A percentile compares a stretch with the other conserved stretches of the same genome.
Conservation (phyloP, 129 eudicot species). For the Chrysanthemum makinoi region DNA sequence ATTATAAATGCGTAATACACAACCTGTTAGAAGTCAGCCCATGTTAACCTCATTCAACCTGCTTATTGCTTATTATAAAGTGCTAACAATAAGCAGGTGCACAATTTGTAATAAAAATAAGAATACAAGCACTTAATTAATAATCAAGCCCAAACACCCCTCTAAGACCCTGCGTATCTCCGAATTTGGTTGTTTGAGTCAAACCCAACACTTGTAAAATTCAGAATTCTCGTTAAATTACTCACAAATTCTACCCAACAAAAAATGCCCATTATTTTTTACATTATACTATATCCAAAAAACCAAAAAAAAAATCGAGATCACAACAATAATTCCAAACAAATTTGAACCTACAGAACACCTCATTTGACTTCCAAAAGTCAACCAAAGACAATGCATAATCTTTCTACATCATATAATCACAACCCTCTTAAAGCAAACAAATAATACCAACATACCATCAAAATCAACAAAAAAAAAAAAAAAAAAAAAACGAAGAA, state of each 20-base stretch:
- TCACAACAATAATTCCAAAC: background rate
- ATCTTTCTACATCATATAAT: too few species aligned
- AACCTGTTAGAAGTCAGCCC: background rate
- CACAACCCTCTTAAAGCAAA: background rate
- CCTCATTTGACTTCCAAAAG: conserved; percentile 16
- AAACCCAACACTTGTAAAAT: conserved; percentile 6
- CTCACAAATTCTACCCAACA: background rate
- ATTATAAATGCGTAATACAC: conserved; percentile 6
- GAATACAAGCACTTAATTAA: too few species aligned
- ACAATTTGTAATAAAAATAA: too few species aligned
- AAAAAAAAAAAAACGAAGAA: too few species aligned
- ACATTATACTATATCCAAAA: background rate
- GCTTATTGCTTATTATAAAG: too few species aligned
- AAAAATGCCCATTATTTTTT: background rate
- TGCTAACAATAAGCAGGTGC: too few species aligned
- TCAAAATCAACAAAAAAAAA: background rate
- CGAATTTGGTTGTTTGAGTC: background rate
- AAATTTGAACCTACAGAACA: background rate
- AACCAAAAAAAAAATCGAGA: background rate
- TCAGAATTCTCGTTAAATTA: background rate
- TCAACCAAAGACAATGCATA: background rate
- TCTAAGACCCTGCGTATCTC: too few species aligned
- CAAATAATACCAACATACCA: conserved; percentile 10
- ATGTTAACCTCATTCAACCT: too few species aligned
- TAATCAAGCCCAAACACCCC: too few species aligned